Base-by-base conservation (phyloP, 352 stramenopile species). In the Pythium aquatile region DNA sequence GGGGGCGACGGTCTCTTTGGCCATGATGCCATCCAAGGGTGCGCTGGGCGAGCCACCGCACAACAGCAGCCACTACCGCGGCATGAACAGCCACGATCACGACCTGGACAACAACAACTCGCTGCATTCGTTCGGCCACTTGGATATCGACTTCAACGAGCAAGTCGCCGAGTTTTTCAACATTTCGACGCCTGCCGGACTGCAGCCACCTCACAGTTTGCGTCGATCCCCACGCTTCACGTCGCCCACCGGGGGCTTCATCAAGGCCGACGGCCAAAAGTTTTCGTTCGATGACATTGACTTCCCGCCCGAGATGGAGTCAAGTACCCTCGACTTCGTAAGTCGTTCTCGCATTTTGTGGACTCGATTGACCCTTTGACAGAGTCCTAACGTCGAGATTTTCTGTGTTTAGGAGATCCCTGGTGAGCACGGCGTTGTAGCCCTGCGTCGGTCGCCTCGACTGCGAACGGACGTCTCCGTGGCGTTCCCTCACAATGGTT, bases 121-220 rank as follows among this genome's bases (percentile, higher is more conserved):
- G 0, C 84, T 91, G 63, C 82, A 93, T 54, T 73, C 81, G 16
- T 91, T 94, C 42, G 85, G 91, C 54, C 79, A 92, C 55, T 73
- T 93, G n/a, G 85, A 94, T 49, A 89, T 94, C 58, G 85, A 94
- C 65, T 92, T 94, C 58, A 93, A 91, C 59, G 85, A 91, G 78
- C 85, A 94, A 83, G 83, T 94, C 13, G 79, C 85, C 26, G 85
- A 94, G 68, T 86, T 94, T 49, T 93, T 94, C 62, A 90, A 77
- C 63, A 77, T 91, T 52, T 73, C 85, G 4, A 93, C 83, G 20
- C 83, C 83, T 5, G 73, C 74, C 28, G 78, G 81, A 3, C 47
- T 88, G 10, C 82, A 92, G 55, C 64, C 80, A 5, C 78, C 84
- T 5, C 83, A 91, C 60, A 93, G 81, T 61, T 68, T 91, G 28